phyloP scores from a whole-genome alignment of 768 basidiomycete genomes.

The Rhizopogon vesiculosus region DNA sequence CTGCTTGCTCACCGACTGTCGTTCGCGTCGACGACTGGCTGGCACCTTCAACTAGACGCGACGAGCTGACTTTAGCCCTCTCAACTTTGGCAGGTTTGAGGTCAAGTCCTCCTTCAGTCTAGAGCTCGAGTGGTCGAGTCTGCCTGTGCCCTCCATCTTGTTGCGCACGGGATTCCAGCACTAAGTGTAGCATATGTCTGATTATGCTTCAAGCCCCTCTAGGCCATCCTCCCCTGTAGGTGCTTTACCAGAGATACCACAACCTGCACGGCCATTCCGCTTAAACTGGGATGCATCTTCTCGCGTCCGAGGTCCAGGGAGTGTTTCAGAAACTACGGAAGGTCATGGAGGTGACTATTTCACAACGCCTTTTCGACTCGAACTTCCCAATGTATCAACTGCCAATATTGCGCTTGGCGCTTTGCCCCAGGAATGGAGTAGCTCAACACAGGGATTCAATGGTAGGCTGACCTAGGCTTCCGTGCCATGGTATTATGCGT shows the following conservation, averaged over 20 bases:
- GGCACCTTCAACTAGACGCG: neutral
- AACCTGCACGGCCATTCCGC: slow-evolving; percentile 55
- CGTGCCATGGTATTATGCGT: neutral
- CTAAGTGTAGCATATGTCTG: slow-evolving; percentile 28
- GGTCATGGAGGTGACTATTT: slow-evolving; percentile 60
- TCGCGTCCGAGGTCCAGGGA: slow-evolving; percentile 59
- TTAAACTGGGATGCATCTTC: slow-evolving; percentile 71
- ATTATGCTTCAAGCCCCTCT: slow-evolving; percentile 47
- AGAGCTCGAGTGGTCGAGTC: neutral
- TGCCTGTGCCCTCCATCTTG: neutral
- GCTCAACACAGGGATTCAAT: slow-evolving; percentile 82
- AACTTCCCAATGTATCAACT: slow-evolving; percentile 43
- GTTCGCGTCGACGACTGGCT: neutral
- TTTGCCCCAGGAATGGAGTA: slow-evolving; percentile 70
- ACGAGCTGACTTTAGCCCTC: neutral
- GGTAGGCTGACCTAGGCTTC: slow-evolving; percentile 41
- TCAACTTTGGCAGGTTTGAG: neutral
- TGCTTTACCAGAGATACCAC: slow-evolving; percentile 35
- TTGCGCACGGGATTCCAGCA: neutral
- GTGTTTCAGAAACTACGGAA: slow-evolving; percentile 71
- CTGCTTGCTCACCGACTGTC: neutral
- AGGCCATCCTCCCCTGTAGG: slow-evolving; percentile 53
- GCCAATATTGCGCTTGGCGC: slow-evolving; percentile 42
- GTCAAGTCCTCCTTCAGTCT: neutral
- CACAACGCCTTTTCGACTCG: slow-evolving; percentile 34